phyloP scores from a whole-genome alignment of 768 basidiomycete genomes.

The Auricularia auricula-judae region DNA sequence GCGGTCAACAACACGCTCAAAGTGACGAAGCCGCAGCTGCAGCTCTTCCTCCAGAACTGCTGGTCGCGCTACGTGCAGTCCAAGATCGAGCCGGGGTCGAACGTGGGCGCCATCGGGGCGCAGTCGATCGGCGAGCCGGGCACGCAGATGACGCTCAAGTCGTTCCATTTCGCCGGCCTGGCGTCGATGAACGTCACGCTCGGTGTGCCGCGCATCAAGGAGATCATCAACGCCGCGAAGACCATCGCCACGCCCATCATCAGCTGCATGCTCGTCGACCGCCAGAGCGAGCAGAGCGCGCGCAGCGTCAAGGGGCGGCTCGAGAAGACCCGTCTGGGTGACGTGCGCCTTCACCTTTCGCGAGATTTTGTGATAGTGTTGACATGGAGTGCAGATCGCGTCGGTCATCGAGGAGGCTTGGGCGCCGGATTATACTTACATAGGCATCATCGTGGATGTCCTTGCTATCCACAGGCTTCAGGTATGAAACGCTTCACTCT shows the following conservation, averaged over 20 bases:
- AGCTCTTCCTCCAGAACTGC: conserved; percentile 72
- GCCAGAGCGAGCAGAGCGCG: conserved; percentile 84
- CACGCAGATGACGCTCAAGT: conserved; percentile 99
- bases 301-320: conserved; percentile 94
- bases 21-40: conserved; percentile 75
- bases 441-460: conserved; percentile 84
- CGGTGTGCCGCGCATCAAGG: conserved; percentile 99
- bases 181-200: conserved; percentile 99
- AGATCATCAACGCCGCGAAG: conserved; percentile 99
- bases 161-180: conserved; percentile 99
- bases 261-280: conserved; percentile 83
- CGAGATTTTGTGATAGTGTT: background rate
- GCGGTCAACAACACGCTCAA: conserved; percentile 80
- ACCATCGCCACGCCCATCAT: conserved; percentile 96
- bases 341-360: conserved; percentile 40
- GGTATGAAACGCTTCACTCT: conserved; percentile 26
- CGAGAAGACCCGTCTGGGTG: conserved; percentile 89
- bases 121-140: conserved; percentile 99
- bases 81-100: conserved; percentile 95
- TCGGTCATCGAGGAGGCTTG: conserved; percentile 92
- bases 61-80: conserved; percentile 90
- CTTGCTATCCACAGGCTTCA: conserved; percentile 84
- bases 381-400: conserved; percentile 48
- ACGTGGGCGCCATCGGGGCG: conserved; percentile 96
- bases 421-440: conserved; percentile 85